Evolutionary conservation across 805 yeast species (phyloP).

Genomic region (Candida takata): DNA sequence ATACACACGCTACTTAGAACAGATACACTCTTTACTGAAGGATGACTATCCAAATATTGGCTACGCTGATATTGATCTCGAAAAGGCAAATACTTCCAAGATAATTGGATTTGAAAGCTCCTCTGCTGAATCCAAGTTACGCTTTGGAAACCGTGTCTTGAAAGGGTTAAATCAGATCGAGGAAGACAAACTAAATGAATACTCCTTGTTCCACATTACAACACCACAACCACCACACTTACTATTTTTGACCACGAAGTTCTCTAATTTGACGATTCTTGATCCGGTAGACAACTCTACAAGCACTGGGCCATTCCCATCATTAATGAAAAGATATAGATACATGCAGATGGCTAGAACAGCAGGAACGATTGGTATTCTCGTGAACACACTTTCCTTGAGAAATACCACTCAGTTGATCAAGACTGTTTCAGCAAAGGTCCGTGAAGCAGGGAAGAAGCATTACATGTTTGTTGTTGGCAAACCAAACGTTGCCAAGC

Average conservation of each 20-base stretch:
- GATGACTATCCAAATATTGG: constrained; percentile 28
- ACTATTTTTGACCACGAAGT: constrained; percentile 67
- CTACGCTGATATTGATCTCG: constrained; percentile 34
- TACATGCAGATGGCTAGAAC: constrained; percentile 84
- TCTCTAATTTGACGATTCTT: constrained; percentile 43
- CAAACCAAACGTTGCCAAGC: constrained; percentile 93
- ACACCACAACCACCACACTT: constrained; percentile 74
- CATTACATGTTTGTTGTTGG: constrained; percentile 95
- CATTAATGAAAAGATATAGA: constrained; percentile 75
- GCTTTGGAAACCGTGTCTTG: constrained; percentile 26
- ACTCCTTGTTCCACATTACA: constrained; percentile 62
- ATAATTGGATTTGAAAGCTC: constrained; percentile 34
- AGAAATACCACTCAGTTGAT: constrained; percentile 65
- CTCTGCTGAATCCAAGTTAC: constrained; percentile 2
- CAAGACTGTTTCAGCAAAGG: constrained; percentile 49
- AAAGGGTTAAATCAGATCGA: constrained; percentile 18
- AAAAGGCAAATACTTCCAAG: constrained; percentile 27
- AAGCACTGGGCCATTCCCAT: constrained; percentile 61
- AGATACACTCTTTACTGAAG: constrained; percentile 31
- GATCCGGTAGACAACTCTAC: constrained; percentile 34
- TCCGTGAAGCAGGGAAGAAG: constrained; percentile 76
- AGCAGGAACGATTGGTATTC: constrained; percentile 86
- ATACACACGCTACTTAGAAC: constrained; percentile 39
- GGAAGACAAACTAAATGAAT: constrained; percentile 35
- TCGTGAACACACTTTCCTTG: constrained; percentile 84